Percentiles rank a stretch among this genome's conserved stretches.
Evolutionary conservation across 2,329 filamentous ascomycete species (phyloP).

Genomic region (Elsinoe fawcettii): DNA sequence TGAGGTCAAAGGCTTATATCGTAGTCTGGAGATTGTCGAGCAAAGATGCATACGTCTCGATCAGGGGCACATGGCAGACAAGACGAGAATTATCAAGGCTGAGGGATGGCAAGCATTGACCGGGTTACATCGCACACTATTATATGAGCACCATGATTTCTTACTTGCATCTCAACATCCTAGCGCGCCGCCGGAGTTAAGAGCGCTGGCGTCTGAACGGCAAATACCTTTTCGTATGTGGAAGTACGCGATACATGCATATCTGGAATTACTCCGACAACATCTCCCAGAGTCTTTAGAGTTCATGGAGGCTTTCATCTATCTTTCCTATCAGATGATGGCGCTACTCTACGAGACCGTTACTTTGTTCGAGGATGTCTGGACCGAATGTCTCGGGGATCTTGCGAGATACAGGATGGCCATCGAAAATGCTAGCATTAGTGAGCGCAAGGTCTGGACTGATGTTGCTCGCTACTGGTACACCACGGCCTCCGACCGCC

Average conservation of each 20-base stretch:
- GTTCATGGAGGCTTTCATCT: constrained; percentile 87
- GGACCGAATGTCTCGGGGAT: constrained; percentile 90
- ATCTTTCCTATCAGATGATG: constrained; percentile 84
- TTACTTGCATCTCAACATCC: constrained; percentile 85
- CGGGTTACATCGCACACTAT: constrained; percentile 63
- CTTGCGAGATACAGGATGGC: constrained; percentile 82
- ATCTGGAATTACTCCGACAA: constrained; percentile 51
- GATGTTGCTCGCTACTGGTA: constrained; percentile 78
- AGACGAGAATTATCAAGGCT: constrained; percentile 38
- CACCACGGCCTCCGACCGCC: constrained; percentile 67
- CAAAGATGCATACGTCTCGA: constrained; percentile 80
- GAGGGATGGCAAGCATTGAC: constrained; percentile 70
- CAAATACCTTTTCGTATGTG: constrained; percentile 92
- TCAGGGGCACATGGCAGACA: constrained; percentile 48
- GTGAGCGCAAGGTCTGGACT: constrained; percentile 74
- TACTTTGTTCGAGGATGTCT: constrained; percentile 72
- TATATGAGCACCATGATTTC: constrained; percentile 43
- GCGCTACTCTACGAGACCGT: constrained; percentile 80
- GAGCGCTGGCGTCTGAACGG: constrained; percentile 67
- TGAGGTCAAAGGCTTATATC: constrained; percentile 78
- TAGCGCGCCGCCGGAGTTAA: constrained; percentile 60
- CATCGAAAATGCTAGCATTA: constrained; percentile 68
- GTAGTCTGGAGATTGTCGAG: constrained; percentile 77
- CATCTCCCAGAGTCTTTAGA: constrained; percentile 69
- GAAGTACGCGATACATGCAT: constrained; percentile 70